Percentiles rank a stretch among this genome's conserved stretches.
Evolutionary conservation across 2,329 filamentous ascomycete species (phyloP).

Genomic region (Aspergillus tanneri): DNA sequence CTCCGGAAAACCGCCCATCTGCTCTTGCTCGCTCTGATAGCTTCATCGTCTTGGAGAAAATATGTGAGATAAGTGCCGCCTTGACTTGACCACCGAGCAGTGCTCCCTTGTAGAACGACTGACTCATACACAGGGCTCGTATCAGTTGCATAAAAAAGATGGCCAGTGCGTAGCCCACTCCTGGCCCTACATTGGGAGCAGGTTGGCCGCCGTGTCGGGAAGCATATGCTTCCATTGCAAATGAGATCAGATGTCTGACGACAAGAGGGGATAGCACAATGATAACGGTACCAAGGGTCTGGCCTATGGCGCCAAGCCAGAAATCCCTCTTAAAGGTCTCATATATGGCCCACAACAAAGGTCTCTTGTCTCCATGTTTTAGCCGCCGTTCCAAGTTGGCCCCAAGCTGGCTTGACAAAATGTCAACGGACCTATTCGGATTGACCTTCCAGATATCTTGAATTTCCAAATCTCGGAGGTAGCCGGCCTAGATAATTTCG

Average conservation of each 20-base stretch:
- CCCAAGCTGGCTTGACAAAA: constrained; percentile 65
- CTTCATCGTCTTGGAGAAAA: constrained; percentile 90
- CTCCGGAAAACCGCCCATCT: constrained; percentile 62
- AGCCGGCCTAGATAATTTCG: constrained; percentile 62
- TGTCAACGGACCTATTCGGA: constrained; percentile 69
- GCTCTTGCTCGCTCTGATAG: constrained; percentile 85
- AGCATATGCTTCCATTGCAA: constrained; percentile 74
- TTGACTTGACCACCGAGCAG: constrained; percentile 82
- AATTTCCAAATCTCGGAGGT: constrained; percentile 75
- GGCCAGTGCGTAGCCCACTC: constrained; percentile 79
- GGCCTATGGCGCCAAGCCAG: constrained; percentile 75
- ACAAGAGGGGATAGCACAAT: constrained; percentile 84
- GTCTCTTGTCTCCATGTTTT: constrained; percentile 66
- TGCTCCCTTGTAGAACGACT: constrained; percentile 92
- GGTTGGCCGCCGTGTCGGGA: constrained; percentile 55
- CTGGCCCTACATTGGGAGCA: constrained; percentile 68
- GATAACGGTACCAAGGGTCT: constrained; percentile 67
- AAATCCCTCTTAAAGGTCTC: constrained; percentile 86
- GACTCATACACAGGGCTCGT: constrained; percentile 78
- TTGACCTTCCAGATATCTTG: constrained; percentile 91
- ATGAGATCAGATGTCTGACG: constrained; percentile 81
- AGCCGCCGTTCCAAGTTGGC: constrained; percentile 68
- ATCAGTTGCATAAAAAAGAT: constrained; percentile 81
- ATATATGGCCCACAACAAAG: constrained; percentile 76
- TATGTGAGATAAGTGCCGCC: constrained; percentile 76